A percentile compares a stretch with the other conserved stretches of the same genome.
These are phyloP conservation scores for Ceratocystis alfenasii DNA, from an alignment of 2,329 filamentous ascomycete species.

Conservation along the genomic window DNA sequence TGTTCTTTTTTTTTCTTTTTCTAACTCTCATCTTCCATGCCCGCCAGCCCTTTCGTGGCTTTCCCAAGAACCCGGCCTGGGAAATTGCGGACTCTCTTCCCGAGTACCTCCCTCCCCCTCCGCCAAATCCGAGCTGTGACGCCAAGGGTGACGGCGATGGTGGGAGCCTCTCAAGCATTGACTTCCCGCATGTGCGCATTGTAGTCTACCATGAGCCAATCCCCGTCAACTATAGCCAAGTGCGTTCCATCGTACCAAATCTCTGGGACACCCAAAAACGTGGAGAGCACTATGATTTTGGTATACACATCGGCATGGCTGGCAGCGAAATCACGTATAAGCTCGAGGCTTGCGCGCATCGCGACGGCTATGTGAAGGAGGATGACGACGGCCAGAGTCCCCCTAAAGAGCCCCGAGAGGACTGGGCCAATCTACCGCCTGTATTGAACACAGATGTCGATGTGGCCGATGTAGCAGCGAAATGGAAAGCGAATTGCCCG, in stretches of 20 bases:
- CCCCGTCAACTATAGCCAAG: conserved; percentile 56
- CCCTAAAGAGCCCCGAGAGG: conserved; percentile 38
- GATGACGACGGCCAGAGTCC: conserved; percentile 57
- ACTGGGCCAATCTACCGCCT: conserved; percentile 43
- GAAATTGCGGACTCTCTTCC: conserved; percentile 63
- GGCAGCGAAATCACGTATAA: conserved; percentile 51
- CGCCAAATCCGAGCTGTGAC: conserved; percentile 23
- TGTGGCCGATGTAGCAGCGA: conserved; percentile 41
- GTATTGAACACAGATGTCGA: conserved; percentile 48
- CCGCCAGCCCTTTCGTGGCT: conserved; percentile 60
- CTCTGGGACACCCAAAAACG: conserved; percentile 40
- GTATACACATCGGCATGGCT: conserved; percentile 74
- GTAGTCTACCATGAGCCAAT: conserved; percentile 54
- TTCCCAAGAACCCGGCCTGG: conserved; percentile 67
- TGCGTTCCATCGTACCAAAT: conserved; percentile 50
- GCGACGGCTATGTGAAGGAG: conserved; percentile 56
- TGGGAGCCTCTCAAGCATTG: conserved; percentile 14
- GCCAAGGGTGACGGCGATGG: neutral
- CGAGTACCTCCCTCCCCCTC: conserved; percentile 41
- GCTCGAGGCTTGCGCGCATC: conserved; percentile 57
- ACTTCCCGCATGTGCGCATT: conserved; percentile 43
- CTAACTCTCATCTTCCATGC: conserved; percentile 22
- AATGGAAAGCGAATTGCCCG: conserved; percentile 39
- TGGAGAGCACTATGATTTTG: conserved; percentile 43
- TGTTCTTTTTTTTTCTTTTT: neutral